A percentile compares a stretch with the other conserved stretches of the same genome.
phyloP scores from a whole-genome alignment of 139 green algal genomes.

The Marvania coccoides region DNA sequence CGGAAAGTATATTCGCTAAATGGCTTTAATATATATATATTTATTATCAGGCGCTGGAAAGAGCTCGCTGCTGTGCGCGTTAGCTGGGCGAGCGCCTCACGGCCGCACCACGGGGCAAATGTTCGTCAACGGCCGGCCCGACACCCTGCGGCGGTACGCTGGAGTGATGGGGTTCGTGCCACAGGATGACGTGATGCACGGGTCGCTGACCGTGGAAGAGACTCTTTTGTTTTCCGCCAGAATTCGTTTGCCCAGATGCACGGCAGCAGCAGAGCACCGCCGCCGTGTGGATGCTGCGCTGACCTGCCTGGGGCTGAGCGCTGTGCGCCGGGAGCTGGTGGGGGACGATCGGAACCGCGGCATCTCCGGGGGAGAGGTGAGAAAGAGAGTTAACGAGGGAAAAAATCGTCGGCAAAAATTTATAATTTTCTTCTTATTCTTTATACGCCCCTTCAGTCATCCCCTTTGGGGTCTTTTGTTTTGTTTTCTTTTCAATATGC shows the following conservation, averaged over 20 bases:
- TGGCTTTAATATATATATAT: too few species aligned
- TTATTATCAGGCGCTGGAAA: conserved; percentile 46
- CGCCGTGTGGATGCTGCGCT: conserved; percentile 17
- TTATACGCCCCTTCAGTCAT: too few species aligned
- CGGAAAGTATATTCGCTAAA: too few species aligned
- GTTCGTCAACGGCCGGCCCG: conserved; percentile 40
- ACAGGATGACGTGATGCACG: conserved; percentile 67
- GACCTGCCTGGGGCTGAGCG: conserved; percentile 24
- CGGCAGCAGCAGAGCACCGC: conserved; percentile 17
- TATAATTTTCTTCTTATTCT: too few species aligned
- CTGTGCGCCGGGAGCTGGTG: conserved; percentile 44
- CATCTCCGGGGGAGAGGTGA: conserved; percentile 35
- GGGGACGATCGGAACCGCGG: conserved; percentile 50
- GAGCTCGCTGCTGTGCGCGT: conserved; percentile 38
- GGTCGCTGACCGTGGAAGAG: conserved; percentile 54
- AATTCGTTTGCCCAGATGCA: conserved; percentile 26
- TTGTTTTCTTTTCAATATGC: too few species aligned
- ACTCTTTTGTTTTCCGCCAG: conserved; percentile 45
- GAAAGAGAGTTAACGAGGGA: too few species aligned
- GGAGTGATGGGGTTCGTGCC: conserved; percentile 67
- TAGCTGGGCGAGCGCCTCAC: conserved; percentile 42
- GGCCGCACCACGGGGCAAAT: conserved; percentile 40
- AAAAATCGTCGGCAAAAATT: too few species aligned
- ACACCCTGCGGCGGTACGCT: conserved; percentile 22
- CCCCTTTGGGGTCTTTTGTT: too few species aligned